Conservation (phyloP, 495 filamentous ascomycete genomes). For the Glutinoglossum americanum region DNA sequence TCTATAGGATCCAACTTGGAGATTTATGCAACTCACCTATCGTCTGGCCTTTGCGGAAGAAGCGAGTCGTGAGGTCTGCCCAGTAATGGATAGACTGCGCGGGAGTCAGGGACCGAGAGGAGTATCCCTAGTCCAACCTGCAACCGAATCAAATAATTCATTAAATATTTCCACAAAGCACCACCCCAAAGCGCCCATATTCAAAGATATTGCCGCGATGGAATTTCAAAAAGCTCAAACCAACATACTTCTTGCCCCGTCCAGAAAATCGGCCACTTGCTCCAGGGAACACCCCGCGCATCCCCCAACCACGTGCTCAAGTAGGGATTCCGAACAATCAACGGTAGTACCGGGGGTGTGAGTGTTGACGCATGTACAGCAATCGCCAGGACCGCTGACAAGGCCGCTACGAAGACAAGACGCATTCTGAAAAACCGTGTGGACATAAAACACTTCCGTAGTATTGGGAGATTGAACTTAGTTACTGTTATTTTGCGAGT, state of each 20-base stretch:
- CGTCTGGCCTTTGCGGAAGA: neutral
- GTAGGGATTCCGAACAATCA: slow-evolving; percentile 83
- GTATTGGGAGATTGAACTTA: too few relatives aligned
- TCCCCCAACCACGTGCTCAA: slow-evolving; percentile 69
- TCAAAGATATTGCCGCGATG: neutral
- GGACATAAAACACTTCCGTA: too few relatives aligned
- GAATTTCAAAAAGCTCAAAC: slow-evolving; percentile 4
- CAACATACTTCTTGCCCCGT: slow-evolving; percentile 45
- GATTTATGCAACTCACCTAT: neutral
- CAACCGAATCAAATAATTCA: neutral
- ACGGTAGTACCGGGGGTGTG: slow-evolving; percentile 65
- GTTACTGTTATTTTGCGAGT: too few relatives aligned
- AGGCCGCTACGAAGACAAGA: slow-evolving; percentile 4
- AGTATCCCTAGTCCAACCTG: slow-evolving; percentile 64
- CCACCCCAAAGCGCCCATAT: slow-evolving; percentile 7
- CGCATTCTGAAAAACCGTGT: neutral
- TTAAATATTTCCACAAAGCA: slow-evolving; percentile 1
- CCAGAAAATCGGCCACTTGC: slow-evolving; percentile 88
- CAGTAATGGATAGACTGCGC: slow-evolving; percentile 64
- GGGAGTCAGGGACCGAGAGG: slow-evolving; percentile 47
- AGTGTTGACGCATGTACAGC: slow-evolving; percentile 15
- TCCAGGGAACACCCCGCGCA: slow-evolving; percentile 70
- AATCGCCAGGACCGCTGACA: slow-evolving; percentile 10
- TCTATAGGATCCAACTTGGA: neutral
- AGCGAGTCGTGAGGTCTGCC: slow-evolving; percentile 70